phyloP scores from a whole-genome alignment of 805 yeast genomes.

The Lipomyces orientalis region DNA sequence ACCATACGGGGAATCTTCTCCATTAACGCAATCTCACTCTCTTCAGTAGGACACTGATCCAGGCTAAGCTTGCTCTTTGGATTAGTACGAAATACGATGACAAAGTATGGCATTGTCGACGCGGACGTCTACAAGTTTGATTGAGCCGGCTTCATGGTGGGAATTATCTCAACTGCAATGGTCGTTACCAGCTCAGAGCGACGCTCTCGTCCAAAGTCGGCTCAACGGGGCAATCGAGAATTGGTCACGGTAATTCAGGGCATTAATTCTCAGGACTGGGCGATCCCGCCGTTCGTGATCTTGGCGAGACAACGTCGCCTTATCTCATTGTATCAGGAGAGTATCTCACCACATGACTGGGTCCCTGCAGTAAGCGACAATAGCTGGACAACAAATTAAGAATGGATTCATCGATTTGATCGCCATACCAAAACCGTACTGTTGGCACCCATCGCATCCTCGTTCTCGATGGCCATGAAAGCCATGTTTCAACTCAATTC shows the following conservation, averaged over 20 bases:
- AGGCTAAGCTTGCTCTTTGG: too few relatives aligned
- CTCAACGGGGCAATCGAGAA: constrained; percentile 12
- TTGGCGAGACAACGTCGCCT: constrained; percentile 12
- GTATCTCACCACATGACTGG: constrained; percentile 12
- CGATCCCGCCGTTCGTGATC: constrained; percentile 19
- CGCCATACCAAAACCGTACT: constrained; percentile 14
- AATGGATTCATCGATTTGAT: constrained; percentile 17
- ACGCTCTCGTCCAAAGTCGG: neutral
- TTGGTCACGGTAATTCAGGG: constrained; percentile 24
- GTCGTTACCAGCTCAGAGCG: constrained; percentile 4
- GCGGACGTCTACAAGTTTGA: constrained; percentile 12
- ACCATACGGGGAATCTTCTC: too few relatives aligned
- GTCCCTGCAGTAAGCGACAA: constrained; percentile 4
- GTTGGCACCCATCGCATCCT: constrained; percentile 17
- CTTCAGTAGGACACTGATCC: too few relatives aligned
- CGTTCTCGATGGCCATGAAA: constrained; percentile 23
- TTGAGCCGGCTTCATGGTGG: constrained; percentile 18
- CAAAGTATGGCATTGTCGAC: constrained; percentile 4
- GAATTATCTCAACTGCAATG: constrained; percentile 9
- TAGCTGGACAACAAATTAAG: constrained; percentile 16
- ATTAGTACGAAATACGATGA: neutral
- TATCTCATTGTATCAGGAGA: constrained; percentile 11
- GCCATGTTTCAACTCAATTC: constrained; percentile 15
- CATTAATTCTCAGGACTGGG: constrained; percentile 21
- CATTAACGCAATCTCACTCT: too few relatives aligned